These are phyloP conservation scores for Mucuna pruriens DNA, from an alignment of 306 rosid genomes.

Conservation along the genomic window DNA sequence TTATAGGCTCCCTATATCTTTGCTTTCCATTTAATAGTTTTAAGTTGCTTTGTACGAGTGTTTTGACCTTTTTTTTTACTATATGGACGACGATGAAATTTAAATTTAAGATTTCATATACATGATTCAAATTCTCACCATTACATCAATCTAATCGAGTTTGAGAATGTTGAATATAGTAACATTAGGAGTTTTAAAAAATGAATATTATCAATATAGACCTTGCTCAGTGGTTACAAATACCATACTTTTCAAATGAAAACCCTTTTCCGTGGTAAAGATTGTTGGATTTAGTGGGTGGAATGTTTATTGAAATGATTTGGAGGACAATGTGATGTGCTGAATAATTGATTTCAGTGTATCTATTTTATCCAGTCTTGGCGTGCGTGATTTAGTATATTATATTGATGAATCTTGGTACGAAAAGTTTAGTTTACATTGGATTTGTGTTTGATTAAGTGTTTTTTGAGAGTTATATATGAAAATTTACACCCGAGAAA, in stretches of 20 bases:
- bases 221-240: background rate
- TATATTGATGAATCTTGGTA: background rate
- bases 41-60: conserved; percentile 49
- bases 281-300: background rate
- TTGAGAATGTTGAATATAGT: conserved; percentile 40
- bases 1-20: background rate
- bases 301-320: conserved; percentile 6
- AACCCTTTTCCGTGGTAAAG: background rate
- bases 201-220: conserved; percentile 15
- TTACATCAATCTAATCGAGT: too few relatives aligned
- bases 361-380: background rate
- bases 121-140: background rate
- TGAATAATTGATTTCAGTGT: background rate
- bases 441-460: conserved; percentile 14
- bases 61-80: conserved; percentile 16
- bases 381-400: background rate
- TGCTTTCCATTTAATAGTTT: conserved; percentile 35
- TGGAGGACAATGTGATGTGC: conserved; percentile 7
- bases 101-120: too few relatives aligned
- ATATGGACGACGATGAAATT: background rate
- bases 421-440: conserved; percentile 2
- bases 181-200: conserved; percentile 42
- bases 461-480: background rate
- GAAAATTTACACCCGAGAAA: background rate
- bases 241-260: background rate